These are phyloP conservation scores for Fusarium pseudocircinatum DNA, from an alignment of 2,329 filamentous ascomycete species.

Conservation along the genomic window DNA sequence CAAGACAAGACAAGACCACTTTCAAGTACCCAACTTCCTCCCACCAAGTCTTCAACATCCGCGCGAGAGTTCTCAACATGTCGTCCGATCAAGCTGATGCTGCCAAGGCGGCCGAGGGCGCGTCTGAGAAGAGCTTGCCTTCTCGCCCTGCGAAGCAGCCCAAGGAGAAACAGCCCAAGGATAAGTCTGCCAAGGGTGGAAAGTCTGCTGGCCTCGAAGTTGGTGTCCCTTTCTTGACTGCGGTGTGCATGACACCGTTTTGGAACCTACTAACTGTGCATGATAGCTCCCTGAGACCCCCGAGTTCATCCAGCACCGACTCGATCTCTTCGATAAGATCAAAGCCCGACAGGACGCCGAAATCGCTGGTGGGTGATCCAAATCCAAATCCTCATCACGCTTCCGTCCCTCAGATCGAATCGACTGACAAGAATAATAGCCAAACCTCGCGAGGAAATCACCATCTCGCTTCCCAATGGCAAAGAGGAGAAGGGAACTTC, in stretches of 20 bases:
- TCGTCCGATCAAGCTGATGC: conserved; percentile 51
- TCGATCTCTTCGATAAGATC: conserved; percentile 87
- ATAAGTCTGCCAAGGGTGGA: conserved; percentile 59
- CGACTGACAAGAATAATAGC: conserved; percentile 52
- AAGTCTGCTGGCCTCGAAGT: conserved; percentile 69
- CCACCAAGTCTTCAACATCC: conserved; percentile 37
- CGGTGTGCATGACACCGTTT: not conserved
- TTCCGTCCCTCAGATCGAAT: not conserved
- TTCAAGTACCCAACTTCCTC: conserved; percentile 40
- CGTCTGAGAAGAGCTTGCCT: conserved; percentile 47
- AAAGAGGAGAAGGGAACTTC: conserved; percentile 77
- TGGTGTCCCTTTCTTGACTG: conserved; percentile 19
- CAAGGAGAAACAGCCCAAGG: conserved; percentile 48
- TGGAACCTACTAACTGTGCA: conserved; percentile 33
- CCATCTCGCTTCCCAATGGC: conserved; percentile 77
- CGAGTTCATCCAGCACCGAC: conserved; percentile 82
- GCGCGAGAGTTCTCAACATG: conserved; percentile 44
- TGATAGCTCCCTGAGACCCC: conserved; percentile 62
- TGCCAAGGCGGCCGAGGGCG: conserved; percentile 48
- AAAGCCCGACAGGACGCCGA: conserved; percentile 87
- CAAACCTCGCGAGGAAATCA: conserved; percentile 79
- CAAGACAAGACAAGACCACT: conserved; percentile 19
- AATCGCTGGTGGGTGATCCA: conserved; percentile 56
- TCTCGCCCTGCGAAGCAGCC: conserved; percentile 51
- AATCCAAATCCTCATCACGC: not conserved